Base-by-base conservation (phyloP, 2,329 filamentous ascomycete species). In the Colletotrichum agaves region DNA sequence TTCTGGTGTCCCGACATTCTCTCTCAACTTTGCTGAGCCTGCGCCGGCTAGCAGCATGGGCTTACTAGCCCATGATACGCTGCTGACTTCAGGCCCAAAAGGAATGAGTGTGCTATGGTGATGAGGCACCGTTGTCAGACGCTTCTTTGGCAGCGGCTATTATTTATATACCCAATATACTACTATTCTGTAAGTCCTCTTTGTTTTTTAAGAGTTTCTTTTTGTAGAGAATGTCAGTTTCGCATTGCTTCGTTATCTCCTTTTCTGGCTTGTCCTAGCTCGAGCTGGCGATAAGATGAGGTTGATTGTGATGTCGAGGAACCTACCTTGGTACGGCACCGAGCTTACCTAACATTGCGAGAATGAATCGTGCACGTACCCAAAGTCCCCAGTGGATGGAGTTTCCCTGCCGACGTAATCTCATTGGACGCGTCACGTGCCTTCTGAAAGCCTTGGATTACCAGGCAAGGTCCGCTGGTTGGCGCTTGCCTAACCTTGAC, bases 251-350 rank as follows among this genome's bases (percentile, higher is more conserved):
- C 8, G 12, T 37, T 37, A 11, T 37, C 35, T 37, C 13, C 1
- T 37, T 11, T 4, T 37, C 35, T 37, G 27, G 27, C 27, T 47
- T 6, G 12, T 53, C 23, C 49, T 31, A 55, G 49, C 5, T 11
- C 4, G 13, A 10, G 49, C 13, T 19, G 35, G 15, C 37, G 61
- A 64, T 60, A 64, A 64, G 61, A 64, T 64, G 53, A 64, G 55
- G 27, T 64, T 64, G 44, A 39, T 37, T 43, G 27, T 27, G 27
- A 7, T 27, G 27, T 8, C n/a, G 2, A 27, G 23, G 23, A 1
- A 27, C 23, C 23, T 23, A 27, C 27, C 27, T 27, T 27, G 7
- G 27, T 37, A 37, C 10, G 35, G 35, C 35, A 11, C 35, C 11
- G 1, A 27, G 27, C 27, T 27, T 27, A 27, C 27, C 27, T 27